These are phyloP conservation scores for Posidonia oceanica DNA, from an alignment of 116 monocot genomes.

Conservation along the genomic window DNA sequence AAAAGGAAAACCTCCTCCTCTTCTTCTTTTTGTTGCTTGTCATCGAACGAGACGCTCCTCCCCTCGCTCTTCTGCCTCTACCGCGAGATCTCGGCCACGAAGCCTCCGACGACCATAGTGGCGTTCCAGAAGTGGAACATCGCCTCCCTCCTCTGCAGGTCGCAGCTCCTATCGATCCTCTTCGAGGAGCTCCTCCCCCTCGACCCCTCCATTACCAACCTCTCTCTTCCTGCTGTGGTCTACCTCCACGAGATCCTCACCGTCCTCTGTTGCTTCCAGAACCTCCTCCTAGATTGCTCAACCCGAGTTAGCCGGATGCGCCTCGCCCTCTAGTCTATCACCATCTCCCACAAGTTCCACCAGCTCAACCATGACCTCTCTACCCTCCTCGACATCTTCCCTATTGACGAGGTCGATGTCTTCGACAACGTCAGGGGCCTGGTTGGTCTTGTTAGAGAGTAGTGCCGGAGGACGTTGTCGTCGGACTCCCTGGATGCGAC, in stretches of 20 bases:
- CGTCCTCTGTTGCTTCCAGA: slow-evolving; percentile 34
- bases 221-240: slow-evolving; percentile 6
- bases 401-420: slow-evolving; percentile 25
- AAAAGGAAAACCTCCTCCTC: too few species aligned
- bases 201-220: not conserved
- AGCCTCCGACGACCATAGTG: slow-evolving; percentile 6
- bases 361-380: too few species aligned
- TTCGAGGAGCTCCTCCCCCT: slow-evolving; percentile 41
- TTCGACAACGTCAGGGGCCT: slow-evolving; percentile 43
- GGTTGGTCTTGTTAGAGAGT: slow-evolving; percentile 29
- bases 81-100: slow-evolving; percentile 22
- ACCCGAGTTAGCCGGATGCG: slow-evolving; percentile 31
- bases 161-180: too few species aligned
- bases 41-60: too few species aligned
- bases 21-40: too few species aligned
- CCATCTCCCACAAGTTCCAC: too few species aligned
- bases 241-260: slow-evolving; percentile 10
- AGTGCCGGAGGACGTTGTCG: slow-evolving; percentile 44
- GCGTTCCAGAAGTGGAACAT: slow-evolving; percentile 15
- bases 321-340: slow-evolving; percentile 26
- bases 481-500: slow-evolving; percentile 22
- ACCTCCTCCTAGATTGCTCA: slow-evolving; percentile 28
- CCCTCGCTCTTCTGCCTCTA: too few species aligned
- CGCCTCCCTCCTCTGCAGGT: too few species aligned
- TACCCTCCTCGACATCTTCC: too few species aligned